Base-by-base conservation (phyloP, 805 yeast genomes). In the Blastobotrys chiropterorum region DNA sequence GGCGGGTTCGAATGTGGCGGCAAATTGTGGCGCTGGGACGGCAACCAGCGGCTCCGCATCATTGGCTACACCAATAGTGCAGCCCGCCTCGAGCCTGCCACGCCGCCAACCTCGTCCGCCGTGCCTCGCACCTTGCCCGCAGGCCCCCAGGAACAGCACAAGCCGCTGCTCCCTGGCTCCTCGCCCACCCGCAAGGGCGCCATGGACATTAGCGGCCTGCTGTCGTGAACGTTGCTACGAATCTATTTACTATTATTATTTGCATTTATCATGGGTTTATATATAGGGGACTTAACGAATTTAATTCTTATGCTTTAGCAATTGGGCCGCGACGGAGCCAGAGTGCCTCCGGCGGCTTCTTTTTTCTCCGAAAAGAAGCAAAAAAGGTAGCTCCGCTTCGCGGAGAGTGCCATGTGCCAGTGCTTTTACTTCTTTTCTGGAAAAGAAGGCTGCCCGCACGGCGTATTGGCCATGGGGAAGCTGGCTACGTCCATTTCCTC, bases 1-100 rank as follows among this genome's bases (percentile, higher is more conserved):
- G 72, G 70, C 7, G 66, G 62, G 42, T 69, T 70, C 51, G 73
- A 68, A 49, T 67, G 64, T 49, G 72, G 62, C n/a, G 75, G 73
- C 3, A 62, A 63, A 41, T 56, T 61, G 34, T 71, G 70, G 66
- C 42, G 52, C 19, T 71, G 75, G 75, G 75, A 71, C 44, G 75
- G 75, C 22, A 59, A 60, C 22, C 56, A 61, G 45, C 46, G 57
- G 42, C 65, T 70, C 22, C 58, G 59, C 46, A 58, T 62, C 15
- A 60, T 65, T 14, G 63, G 48, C n/a, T 46, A 44, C 39, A 26
- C 34, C 34, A 26, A 26, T 11, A 11, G 34, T 11, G 34, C 34
- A 5, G 60, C 30, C 46, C 46, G 1, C n/a, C n/a, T n/a, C n/a
- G n/a, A n/a, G n/a, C n/a, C n/a, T n/a, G 15, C 40, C 19, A 46